Percentiles rank a stretch among this genome's conserved stretches.
phyloP scores from a whole-genome alignment of 2,329 filamentous ascomycete genomes.

The Aureobasidium leucospermi region DNA sequence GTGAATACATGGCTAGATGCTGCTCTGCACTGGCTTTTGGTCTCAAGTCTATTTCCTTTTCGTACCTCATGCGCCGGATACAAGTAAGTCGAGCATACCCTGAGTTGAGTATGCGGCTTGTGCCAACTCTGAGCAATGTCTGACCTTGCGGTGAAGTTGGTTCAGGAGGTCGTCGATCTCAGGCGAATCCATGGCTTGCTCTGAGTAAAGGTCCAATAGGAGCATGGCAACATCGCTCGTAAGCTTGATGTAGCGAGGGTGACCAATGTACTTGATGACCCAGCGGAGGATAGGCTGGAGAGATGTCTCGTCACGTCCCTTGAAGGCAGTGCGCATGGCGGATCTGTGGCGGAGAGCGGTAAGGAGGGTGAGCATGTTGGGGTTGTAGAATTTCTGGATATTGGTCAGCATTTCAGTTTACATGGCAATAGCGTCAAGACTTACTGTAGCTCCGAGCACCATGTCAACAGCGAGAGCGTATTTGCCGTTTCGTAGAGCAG shows the following conservation, averaged over 20 bases:
- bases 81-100: conserved; percentile 80
- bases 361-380: conserved; percentile 63
- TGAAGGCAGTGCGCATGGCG: conserved; percentile 71
- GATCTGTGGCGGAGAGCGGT: conserved; percentile 81
- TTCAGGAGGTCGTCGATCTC: conserved; percentile 66
- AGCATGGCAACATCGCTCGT: conserved; percentile 78
- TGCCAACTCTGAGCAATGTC: conserved; percentile 70
- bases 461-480: conserved; percentile 74
- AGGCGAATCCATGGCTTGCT: conserved; percentile 61
- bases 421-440: neutral
- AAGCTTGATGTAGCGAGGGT: conserved; percentile 72
- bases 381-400: conserved; percentile 20
- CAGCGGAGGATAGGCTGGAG: conserved; percentile 79
- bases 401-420: neutral
- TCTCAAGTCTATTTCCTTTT: neutral
- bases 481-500: conserved; percentile 67
- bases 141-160: conserved; percentile 62
- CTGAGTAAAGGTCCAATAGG: conserved; percentile 79
- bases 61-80: conserved; percentile 36
- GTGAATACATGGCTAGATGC: neutral
- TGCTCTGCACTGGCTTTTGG: neutral
- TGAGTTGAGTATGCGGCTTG: conserved; percentile 73
- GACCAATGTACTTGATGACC: conserved; percentile 71
- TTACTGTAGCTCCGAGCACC: conserved; percentile 48
- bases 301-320: conserved; percentile 70